Conservation (phyloP, 2,329 filamentous ascomycete genomes). For the Colletotrichum plurivorum region DNA sequence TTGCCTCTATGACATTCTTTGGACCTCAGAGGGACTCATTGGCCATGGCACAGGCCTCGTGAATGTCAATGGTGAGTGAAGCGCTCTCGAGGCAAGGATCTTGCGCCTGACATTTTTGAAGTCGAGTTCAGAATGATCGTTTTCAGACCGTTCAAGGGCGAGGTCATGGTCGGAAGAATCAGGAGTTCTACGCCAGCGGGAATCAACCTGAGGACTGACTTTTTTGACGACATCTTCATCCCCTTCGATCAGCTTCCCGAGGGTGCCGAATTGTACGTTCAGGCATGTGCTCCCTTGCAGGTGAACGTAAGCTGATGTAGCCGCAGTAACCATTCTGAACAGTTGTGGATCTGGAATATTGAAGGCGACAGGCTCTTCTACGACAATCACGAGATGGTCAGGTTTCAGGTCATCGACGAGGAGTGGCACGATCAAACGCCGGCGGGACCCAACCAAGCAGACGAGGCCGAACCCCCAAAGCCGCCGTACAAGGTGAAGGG, state of each 20-base stretch:
- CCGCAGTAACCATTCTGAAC: conserved; percentile 77
- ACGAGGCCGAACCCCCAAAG: conserved; percentile 72
- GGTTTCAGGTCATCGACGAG: conserved; percentile 88
- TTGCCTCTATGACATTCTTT: conserved; percentile 91
- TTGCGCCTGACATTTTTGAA: conserved; percentile 52
- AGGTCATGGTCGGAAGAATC: conserved; percentile 90
- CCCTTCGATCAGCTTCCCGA: conserved; percentile 81
- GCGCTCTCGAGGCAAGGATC: neutral
- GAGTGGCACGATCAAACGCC: conserved; percentile 93
- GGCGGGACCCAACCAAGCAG: conserved; percentile 73
- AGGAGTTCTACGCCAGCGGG: conserved; percentile 79
- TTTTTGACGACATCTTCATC: conserved; percentile 94
- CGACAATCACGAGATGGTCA: conserved; percentile 90
- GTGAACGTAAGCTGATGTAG: conserved; percentile 43
- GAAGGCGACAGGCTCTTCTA: conserved; percentile 85
- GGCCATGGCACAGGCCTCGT: conserved; percentile 93
- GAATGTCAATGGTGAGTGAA: conserved; percentile 84
- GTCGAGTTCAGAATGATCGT: conserved; percentile 95
- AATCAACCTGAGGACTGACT: conserved; percentile 86
- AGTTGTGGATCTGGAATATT: conserved; percentile 87
- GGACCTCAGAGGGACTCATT: conserved; percentile 92
- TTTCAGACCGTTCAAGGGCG: conserved; percentile 95
- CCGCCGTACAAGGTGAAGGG: conserved; percentile 80
- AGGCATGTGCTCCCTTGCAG: neutral
- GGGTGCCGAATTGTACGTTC: conserved; percentile 80